These are phyloP conservation scores for Kazachstania africana DNA, from an alignment of 805 yeast genomes.

Conservation along the genomic window DNA sequence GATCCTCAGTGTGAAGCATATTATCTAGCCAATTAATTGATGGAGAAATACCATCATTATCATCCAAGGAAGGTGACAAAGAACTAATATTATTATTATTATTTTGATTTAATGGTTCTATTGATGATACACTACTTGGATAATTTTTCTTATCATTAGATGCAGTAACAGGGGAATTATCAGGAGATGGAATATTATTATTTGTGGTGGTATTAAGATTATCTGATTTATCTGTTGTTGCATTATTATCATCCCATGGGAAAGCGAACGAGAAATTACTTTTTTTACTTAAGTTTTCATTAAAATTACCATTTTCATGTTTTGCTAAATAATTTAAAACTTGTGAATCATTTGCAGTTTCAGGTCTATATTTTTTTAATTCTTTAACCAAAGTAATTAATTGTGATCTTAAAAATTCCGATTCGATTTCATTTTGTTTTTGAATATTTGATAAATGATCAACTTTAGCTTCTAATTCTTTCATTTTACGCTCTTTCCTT, in stretches of 20 bases:
- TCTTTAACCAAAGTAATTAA: slow-evolving; percentile 65
- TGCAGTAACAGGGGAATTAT: slow-evolving; percentile 2
- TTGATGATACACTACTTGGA: too few species aligned
- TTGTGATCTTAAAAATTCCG: slow-evolving; percentile 63
- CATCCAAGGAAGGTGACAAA: neutral
- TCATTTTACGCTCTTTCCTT: slow-evolving; percentile 77
- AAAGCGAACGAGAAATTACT: slow-evolving; percentile 38
- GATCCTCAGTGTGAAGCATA: slow-evolving; percentile 12
- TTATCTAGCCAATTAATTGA: slow-evolving; percentile 8
- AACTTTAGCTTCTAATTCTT: slow-evolving; percentile 79
- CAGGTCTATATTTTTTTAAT: slow-evolving; percentile 46
- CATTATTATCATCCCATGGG: slow-evolving; percentile 24
- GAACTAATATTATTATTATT: neutral
- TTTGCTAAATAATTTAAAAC: slow-evolving; percentile 13
- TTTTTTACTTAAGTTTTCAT: slow-evolving; percentile 13
- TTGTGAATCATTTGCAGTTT: slow-evolving; percentile 13
- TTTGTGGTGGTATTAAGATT: neutral
- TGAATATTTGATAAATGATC: slow-evolving; percentile 57
- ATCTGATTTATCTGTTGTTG: slow-evolving; percentile 23
- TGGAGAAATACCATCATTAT: neutral
- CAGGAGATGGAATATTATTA: slow-evolving; percentile 5
- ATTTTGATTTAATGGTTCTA: too few species aligned
- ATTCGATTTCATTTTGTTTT: slow-evolving; percentile 56
- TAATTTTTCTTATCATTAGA: too few species aligned
- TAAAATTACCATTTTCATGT: slow-evolving; percentile 4